phyloP scores from a whole-genome alignment of 768 basidiomycete species.

The Harrya chromipes region DNA sequence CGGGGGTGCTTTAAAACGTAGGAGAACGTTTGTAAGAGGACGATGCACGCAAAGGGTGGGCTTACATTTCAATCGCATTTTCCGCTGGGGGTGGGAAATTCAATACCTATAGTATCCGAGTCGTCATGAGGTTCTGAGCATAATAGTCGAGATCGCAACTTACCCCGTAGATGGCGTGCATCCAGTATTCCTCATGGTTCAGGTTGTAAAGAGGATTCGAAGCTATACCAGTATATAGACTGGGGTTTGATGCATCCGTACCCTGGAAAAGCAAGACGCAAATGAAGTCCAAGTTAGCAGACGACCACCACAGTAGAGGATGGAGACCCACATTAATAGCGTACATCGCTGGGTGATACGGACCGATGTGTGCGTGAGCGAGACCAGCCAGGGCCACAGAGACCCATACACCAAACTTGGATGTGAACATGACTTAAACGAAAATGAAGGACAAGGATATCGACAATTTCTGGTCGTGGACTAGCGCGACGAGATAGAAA shows the following conservation, averaged over 20 bases:
- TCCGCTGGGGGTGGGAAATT: neutral
- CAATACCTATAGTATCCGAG: neutral
- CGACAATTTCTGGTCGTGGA: neutral
- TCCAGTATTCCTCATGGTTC: neutral
- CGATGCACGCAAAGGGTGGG: neutral
- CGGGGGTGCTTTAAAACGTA: conserved; percentile 1
- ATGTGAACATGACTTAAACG: conserved; percentile 1
- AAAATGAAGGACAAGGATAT: neutral
- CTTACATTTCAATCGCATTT: conserved; percentile 9
- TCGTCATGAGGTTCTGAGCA: neutral
- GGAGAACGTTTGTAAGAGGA: neutral
- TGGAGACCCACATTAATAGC: conserved; percentile 3
- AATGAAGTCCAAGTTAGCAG: neutral
- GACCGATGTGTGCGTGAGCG: conserved; percentile 1
- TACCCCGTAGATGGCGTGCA: neutral
- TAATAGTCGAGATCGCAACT: neutral
- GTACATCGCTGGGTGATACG: conserved; percentile 1
- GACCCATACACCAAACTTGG: neutral
- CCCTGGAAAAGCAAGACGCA: conserved; percentile 5
- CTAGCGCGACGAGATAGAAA: conserved; percentile 6
- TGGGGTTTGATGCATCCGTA: neutral
- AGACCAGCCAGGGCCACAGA: conserved; percentile 12
- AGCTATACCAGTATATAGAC: neutral
- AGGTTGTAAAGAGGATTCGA: conserved; percentile 1
- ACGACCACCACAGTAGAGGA: neutral